These are phyloP conservation scores for Rhizopogon sp. DNA, from an alignment of 768 basidiomycete genomes.

Conservation along the genomic window DNA sequence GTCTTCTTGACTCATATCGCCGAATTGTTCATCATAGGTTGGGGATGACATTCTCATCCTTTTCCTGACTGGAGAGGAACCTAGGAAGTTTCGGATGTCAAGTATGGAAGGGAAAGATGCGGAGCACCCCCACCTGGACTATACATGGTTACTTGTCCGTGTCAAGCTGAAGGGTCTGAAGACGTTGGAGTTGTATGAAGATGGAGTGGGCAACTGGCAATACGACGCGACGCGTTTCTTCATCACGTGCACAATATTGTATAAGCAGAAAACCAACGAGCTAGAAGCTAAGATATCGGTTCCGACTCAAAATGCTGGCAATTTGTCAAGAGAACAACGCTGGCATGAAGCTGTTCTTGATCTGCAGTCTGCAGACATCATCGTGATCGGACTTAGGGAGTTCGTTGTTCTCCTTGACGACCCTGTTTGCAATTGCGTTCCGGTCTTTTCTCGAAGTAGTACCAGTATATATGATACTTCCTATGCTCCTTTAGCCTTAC, in stretches of 20 bases:
- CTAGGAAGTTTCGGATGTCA: background rate
- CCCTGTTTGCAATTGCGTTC: no score
- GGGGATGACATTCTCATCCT: conserved; percentile 63
- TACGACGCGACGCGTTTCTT: background rate
- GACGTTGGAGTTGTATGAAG: no score
- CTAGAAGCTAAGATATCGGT: no score
- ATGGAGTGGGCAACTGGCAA: background rate
- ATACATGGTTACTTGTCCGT: background rate
- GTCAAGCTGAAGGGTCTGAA: background rate
- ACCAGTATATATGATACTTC: no score
- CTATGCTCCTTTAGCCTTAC: no score
- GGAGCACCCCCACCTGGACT: background rate
- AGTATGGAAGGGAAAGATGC: background rate
- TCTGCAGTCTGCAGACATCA: no score
- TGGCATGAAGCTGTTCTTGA: no score
- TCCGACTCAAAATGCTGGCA: no score
- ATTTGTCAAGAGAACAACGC: no score
- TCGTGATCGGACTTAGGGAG: no score
- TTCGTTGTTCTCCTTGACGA: no score
- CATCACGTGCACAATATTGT: background rate
- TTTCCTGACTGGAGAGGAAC: conserved; percentile 41
- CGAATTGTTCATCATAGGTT: conserved; percentile 51
- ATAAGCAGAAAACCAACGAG: background rate
- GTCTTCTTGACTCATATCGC: conserved; percentile 50
- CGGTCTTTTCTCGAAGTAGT: no score